Percentiles rank a stretch among this genome's conserved stretches.
phyloP scores from a whole-genome alignment of 441 rosid species.

The Erodium chrysanthum region DNA sequence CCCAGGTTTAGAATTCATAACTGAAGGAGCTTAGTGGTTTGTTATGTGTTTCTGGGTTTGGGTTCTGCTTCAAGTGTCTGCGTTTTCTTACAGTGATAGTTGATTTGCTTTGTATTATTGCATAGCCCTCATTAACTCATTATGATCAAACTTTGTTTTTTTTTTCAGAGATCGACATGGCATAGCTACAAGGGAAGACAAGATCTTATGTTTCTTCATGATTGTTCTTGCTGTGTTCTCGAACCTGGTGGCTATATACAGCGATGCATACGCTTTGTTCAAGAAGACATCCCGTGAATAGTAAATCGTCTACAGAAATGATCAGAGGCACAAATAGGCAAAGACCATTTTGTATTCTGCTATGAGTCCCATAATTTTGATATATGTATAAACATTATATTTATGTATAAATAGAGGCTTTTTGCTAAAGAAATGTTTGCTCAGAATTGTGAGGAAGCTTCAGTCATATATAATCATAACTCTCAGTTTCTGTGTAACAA shows the following conservation, averaged over 20 bases:
- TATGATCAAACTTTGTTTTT: background rate
- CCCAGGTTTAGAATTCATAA: too few relatives aligned
- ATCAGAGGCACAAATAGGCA: background rate
- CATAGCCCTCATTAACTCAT: too few relatives aligned
- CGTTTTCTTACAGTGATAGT: background rate
- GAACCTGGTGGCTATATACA: constrained; percentile 59
- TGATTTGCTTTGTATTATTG: too few relatives aligned
- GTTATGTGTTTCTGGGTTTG: background rate
- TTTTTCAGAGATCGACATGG: constrained; percentile 53
- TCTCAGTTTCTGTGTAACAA: background rate
- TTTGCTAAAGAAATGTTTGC: too few relatives aligned
- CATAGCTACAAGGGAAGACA: constrained; percentile 57
- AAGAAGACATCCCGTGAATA: constrained; percentile 39
- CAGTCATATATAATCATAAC: background rate
- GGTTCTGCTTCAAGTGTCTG: background rate
- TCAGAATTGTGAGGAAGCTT: background rate
- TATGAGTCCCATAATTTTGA: background rate
- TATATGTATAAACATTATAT: background rate
- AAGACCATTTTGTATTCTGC: background rate
- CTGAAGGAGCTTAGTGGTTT: too few relatives aligned
- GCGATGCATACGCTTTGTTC: constrained; percentile 56
- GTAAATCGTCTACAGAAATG: background rate
- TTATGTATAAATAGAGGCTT: background rate
- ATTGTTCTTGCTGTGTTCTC: constrained; percentile 66
- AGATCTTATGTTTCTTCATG: constrained; percentile 49